These are phyloP conservation scores for Tricholomella constricta DNA, from an alignment of 768 basidiomycete species.

Conservation along the genomic window DNA sequence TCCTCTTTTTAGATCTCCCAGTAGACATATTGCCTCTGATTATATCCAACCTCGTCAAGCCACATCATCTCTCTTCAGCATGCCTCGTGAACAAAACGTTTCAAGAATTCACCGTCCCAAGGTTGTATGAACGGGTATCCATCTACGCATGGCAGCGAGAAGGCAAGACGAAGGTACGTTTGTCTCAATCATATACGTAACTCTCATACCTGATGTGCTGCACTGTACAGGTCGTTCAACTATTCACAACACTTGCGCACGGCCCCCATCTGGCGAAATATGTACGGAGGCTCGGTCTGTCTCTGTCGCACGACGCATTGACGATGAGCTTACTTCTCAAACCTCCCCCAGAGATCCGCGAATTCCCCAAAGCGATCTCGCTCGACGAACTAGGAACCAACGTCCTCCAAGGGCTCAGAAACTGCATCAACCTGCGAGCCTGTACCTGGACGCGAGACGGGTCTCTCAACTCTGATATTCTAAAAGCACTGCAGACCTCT, in stretches of 20 bases:
- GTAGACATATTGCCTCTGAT: constrained; percentile 64
- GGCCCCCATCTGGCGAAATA: constrained; percentile 57
- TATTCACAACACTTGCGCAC: constrained; percentile 63
- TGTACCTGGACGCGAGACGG: constrained; percentile 85
- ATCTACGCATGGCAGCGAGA: constrained; percentile 76
- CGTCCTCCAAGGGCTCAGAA: constrained; percentile 53
- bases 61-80: constrained; percentile 49
- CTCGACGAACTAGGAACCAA: constrained; percentile 31
- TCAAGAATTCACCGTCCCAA: constrained; percentile 46
- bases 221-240: constrained; percentile 48
- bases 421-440: constrained; percentile 60
- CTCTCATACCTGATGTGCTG: no score
- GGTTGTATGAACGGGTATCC: constrained; percentile 58
- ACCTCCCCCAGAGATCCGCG: constrained; percentile 68
- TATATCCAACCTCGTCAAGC: constrained; percentile 48
- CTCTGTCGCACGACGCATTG: neutral
- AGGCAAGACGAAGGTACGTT: constrained; percentile 58
- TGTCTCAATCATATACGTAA: no score
- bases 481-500: constrained; percentile 50
- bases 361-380: constrained; percentile 62
- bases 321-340: neutral
- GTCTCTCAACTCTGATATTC: constrained; percentile 60
- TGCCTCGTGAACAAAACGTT: constrained; percentile 65
- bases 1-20: constrained; percentile 58
- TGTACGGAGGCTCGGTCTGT: constrained; percentile 61